phyloP scores from a whole-genome alignment of 306 rosid genomes.

The Vachellia collinsii region DNA sequence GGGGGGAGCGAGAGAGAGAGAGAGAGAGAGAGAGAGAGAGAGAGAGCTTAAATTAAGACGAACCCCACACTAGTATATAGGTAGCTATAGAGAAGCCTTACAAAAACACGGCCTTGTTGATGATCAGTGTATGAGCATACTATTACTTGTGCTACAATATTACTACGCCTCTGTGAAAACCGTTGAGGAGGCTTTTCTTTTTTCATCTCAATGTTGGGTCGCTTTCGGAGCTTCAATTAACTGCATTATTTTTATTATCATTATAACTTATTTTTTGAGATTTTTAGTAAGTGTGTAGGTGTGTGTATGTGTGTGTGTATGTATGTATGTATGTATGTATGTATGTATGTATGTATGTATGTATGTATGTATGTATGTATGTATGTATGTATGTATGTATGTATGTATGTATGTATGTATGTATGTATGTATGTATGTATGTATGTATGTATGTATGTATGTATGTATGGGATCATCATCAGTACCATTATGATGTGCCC shows the following conservation, averaged over 20 bases:
- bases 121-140: neutral
- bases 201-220: constrained; percentile 51
- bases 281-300: neutral
- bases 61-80: constrained; percentile 57
- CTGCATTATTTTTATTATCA: constrained; percentile 3
- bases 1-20: too few relatives aligned
- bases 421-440: neutral
- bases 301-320: too few relatives aligned
- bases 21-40: constrained; percentile 25
- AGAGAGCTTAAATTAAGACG: neutral
- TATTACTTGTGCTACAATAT: neutral
- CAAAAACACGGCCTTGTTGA: constrained; percentile 18
- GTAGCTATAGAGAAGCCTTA: constrained; percentile 16
- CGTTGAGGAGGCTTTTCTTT: constrained; percentile 45
- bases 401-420: constrained; percentile 6
- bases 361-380: too few relatives aligned
- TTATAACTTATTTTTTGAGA: neutral
- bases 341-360: too few relatives aligned
- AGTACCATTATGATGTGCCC: constrained; percentile 2
- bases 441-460: neutral
- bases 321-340: too few relatives aligned
- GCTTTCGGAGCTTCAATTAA: constrained; percentile 53
- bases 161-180: constrained; percentile 48
- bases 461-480: neutral
- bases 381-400: constrained; percentile 11